phyloP scores from a whole-genome alignment of 2,329 filamentous ascomycete species.

The Neopestalotiopsis rosae region DNA sequence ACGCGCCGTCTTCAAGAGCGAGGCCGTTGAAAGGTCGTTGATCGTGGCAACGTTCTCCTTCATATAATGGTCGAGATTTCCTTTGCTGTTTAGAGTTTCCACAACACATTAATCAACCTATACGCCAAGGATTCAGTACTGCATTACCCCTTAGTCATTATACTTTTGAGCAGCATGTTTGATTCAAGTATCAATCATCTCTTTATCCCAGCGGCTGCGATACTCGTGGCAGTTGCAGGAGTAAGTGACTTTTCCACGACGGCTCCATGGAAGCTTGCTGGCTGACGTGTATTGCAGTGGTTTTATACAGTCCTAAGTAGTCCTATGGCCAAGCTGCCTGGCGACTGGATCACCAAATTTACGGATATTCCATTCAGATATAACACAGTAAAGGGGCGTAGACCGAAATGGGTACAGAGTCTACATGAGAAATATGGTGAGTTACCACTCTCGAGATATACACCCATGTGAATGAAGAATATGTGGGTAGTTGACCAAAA shows the following conservation, averaged over 20 bases:
- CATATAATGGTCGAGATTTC: not conserved
- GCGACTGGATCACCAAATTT: conserved; percentile 19
- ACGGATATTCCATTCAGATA: conserved; percentile 9
- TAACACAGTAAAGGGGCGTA: conserved; percentile 16
- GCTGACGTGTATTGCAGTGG: conserved; percentile 7
- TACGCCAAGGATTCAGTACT: not conserved
- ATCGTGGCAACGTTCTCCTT: not conserved
- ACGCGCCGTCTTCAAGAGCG: not conserved
- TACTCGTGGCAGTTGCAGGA: not conserved
- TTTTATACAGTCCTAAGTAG: conserved; percentile 8
- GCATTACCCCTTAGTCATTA: not conserved
- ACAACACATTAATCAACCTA: too few species aligned
- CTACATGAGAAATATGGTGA: conserved; percentile 20
- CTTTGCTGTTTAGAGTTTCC: not conserved
- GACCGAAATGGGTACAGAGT: conserved; percentile 6
- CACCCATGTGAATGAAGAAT: not conserved
- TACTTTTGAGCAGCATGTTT: not conserved
- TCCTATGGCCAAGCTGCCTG: conserved; percentile 19
- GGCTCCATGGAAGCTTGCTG: not conserved
- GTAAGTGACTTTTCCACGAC: not conserved
- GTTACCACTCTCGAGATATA: not conserved
- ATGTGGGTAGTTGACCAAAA: not conserved
- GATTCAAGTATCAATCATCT: not conserved
- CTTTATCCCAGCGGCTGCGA: not conserved
- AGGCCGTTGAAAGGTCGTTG: not conserved